Evolutionary conservation across 2,329 filamentous ascomycete genomes (phyloP).

Genomic region (Aurifilum marmelostoma): DNA sequence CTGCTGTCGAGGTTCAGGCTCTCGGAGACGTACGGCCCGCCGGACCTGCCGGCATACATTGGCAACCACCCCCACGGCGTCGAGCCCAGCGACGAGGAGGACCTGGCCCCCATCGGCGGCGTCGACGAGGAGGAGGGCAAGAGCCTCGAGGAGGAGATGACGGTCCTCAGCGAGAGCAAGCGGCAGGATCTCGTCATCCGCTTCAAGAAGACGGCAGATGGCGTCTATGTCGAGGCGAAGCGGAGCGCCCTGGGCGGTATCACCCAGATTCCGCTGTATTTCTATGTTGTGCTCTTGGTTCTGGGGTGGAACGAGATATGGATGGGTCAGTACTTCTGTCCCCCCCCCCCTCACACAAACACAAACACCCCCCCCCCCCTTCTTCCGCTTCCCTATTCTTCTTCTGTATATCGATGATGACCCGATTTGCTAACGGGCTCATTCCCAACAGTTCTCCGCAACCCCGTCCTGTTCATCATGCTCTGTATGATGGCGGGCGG

Average conservation of each 20-base stretch:
- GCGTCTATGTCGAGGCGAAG: slow-evolving; percentile 97
- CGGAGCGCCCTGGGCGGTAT: slow-evolving; percentile 94
- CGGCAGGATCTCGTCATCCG: slow-evolving; percentile 87
- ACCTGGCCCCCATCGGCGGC: slow-evolving; percentile 84
- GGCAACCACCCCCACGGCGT: slow-evolving; percentile 75
- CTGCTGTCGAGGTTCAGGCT: slow-evolving; percentile 85
- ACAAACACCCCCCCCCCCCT: too few relatives aligned
- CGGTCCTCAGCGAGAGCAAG: slow-evolving; percentile 87
- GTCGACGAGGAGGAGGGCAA: slow-evolving; percentile 94
- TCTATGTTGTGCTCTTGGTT: slow-evolving; percentile 85
- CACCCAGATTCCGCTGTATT: slow-evolving; percentile 91
- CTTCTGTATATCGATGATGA: slow-evolving; percentile 19
- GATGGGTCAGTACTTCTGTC: slow-evolving; percentile 66
- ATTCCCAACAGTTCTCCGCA: slow-evolving; percentile 73
- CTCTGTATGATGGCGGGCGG: slow-evolving; percentile 75
- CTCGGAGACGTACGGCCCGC: slow-evolving; percentile 71
- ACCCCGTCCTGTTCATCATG: slow-evolving; percentile 90
- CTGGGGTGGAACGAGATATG: slow-evolving; percentile 99
- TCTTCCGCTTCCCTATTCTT: not conserved
- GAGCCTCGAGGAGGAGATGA: slow-evolving; percentile 95
- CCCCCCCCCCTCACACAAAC: too few relatives aligned
- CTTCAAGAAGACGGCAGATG: slow-evolving; percentile 98
- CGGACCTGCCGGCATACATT: slow-evolving; percentile 84
- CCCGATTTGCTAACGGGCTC: slow-evolving; percentile 25
- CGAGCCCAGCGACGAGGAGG: slow-evolving; percentile 85